Evolutionary conservation across 1,284 basidiomycete species (phyloP), one percentile per base, ranked within the genome.

Genomic region (Cryptococcus floricola): DNA sequence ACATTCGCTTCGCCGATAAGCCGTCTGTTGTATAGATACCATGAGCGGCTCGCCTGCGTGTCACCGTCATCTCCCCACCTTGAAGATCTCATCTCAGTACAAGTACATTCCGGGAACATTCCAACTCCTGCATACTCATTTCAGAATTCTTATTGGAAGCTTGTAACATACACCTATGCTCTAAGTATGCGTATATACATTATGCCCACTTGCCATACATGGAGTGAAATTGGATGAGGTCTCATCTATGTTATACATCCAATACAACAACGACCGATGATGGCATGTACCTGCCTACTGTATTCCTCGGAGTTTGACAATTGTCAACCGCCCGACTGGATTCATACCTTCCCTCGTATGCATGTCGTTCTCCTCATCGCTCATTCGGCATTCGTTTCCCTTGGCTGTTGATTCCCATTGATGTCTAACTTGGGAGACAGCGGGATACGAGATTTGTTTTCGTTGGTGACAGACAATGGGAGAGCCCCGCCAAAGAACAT

Each of bases 401-500:
- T 43, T 37, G 49, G 44, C 39, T 42, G 46, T 8, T 49, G 19
- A 31, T 27, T 34, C 25, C 42, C 19, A 42, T 58, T 5, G 25
- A 13, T 19, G 31, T 53, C n/a, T 52, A 45, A 38, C 39, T 47
- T n/a, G 18, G 52, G 43, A 9, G 28, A 34, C 23, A 38, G 23
- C 10, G 37, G 38, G 4, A 25, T n/a, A 5, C 23, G 28, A 31
- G 50, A n/a, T 23, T 49, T 25, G 25, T 42, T 49, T 12, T 48
- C 53, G 25, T 37, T 48, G 38, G 10, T 47, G 13, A 23, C 16
- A 16, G 52, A 51, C 7, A 53, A 42, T 45, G 45, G 14, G 44
- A 68, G 48, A 16, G 58, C 37, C 42, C 56, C 63, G 38, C 73
- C 73, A 59, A 75, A 75, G 16, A 71, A 62, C 39, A 57, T 55